These are phyloP conservation scores for Pseudogymnoascus sp. DNA, from an alignment of 2,329 filamentous ascomycete species.

Conservation along the genomic window DNA sequence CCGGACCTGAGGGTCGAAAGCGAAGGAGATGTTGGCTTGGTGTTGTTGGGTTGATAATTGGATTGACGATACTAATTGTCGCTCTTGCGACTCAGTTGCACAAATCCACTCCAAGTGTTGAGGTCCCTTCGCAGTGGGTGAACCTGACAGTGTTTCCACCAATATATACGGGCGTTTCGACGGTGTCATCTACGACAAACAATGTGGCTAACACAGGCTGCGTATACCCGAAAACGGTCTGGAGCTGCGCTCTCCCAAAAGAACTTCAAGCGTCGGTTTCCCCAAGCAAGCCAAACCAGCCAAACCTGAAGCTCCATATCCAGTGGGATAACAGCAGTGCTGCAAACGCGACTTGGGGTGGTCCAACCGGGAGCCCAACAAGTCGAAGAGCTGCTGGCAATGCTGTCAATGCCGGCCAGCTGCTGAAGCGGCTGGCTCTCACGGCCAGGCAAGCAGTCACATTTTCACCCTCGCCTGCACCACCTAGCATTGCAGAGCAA, in stretches of 20 bases:
- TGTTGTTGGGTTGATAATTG: slow-evolving; percentile 42
- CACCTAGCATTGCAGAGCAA: slow-evolving; percentile 52
- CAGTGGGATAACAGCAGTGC: slow-evolving; percentile 55
- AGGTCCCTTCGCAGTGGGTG: slow-evolving; percentile 54
- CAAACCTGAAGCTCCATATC: slow-evolving; percentile 75
- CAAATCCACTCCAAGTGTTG: slow-evolving; percentile 31
- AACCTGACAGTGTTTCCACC: slow-evolving; percentile 82
- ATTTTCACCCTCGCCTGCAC: slow-evolving; percentile 37
- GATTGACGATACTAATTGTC: slow-evolving; percentile 48
- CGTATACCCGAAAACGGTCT: slow-evolving; percentile 63
- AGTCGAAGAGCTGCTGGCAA: slow-evolving; percentile 23
- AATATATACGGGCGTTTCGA: slow-evolving; percentile 75
- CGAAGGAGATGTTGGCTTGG: slow-evolving; percentile 52
- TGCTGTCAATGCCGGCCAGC: slow-evolving; percentile 26
- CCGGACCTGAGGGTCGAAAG: slow-evolving; percentile 55
- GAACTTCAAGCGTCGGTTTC: slow-evolving; percentile 59
- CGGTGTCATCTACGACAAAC: slow-evolving; percentile 65
- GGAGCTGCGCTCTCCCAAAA: slow-evolving; percentile 80
- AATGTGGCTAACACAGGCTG: slow-evolving; percentile 58
- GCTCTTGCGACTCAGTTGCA: slow-evolving; percentile 50
- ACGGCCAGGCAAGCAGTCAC: slow-evolving; percentile 29
- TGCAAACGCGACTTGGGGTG: slow-evolving; percentile 35
- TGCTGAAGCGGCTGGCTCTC: slow-evolving; percentile 25
- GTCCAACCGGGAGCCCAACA: slow-evolving; percentile 22
- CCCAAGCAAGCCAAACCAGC: slow-evolving; percentile 59